Evolutionary conservation across 176 grass and related monocot genomes (phyloP), one percentile per base, ranked within the genome.

Genomic region (Bolboschoenus planiculmis): DNA sequence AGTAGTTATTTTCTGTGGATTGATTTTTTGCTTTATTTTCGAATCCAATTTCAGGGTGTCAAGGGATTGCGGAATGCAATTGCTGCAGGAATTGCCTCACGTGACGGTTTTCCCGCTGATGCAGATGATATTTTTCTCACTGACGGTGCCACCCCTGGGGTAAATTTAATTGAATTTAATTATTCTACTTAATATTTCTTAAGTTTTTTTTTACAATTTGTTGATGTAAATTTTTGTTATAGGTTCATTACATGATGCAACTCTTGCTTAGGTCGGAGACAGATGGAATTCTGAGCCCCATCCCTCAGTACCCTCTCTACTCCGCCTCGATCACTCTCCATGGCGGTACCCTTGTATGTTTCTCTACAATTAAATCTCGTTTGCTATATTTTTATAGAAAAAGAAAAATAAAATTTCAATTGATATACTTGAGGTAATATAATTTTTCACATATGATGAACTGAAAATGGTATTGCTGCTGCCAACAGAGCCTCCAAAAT

Each of bases 161-260:
- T 93, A 93, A 34, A 67, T 86, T 20, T 59, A 67, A 14, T 29
- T 35, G 30, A 2, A 8, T 35, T 27, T 59, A 10, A 21, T 3
- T 26, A 20, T 37, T 83, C 56, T 37, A 27, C 58, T 30, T 67
- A 21, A 81, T 83, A 15, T 54, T 58, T 62, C 9, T 3, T 18
- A 2, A 71, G 50, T 53, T 16, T 3, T 14, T 46, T 46, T 35
- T 50, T 2, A 56, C 27, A 30, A 7, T 51, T 61, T 78, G 30
- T 10, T 57, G 75, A 43, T 55, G 73, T 20, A 42, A 82, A 27
- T 42, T 34, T 33, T 51, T 27, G 44, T 27, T 53, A 23, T 60
- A 96, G 93, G 83, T 96, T 46, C 88, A 89, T 65, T 92, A 88
- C 83, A 85, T 96, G 76, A 90, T 92, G 93, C 90, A 92, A 23